Evolutionary conservation across 1,139 yeast genomes (phyloP), one percentile per base, ranked within the genome.

Genomic region (Candida labiduridarum): DNA sequence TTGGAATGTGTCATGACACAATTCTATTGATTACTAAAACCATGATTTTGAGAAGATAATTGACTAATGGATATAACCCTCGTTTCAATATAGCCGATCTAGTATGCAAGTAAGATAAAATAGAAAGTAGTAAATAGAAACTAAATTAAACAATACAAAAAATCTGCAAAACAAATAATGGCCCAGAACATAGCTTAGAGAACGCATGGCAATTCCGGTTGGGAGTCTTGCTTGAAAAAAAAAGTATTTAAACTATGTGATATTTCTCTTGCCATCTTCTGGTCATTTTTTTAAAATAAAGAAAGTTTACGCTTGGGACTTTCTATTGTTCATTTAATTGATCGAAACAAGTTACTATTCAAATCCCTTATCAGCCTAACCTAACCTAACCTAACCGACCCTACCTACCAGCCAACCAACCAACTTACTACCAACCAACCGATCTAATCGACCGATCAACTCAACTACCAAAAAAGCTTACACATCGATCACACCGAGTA

Each of bases 231-330:
- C 9, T 15, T 34, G 38, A 6, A 14, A 10, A 5, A 34, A 36
- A 36, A 36, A 38, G 30, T 38, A 38, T 38, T 38, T 38, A 38
- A 38, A 22, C 15, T 38, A 22, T 22, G 22, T 38, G 16, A 38
- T 19, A 11, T 38, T 36, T 36, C 41, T 36, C 19, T 36, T 16
- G 10, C 14, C 11, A 4, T 34, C 15, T 34, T 34, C 19, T 34
- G 14, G 18, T 34, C 11, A 14, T 34, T 34, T 34, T 34, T 34
- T 31, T 31, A 31, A 31, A n/a, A 31, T 12, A 31, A 31, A 25
- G 29, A 25, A 30, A 2, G 14, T 30, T n/a, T 30, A 30, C 34
- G 14, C 14, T n/a, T 30, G 34, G 34, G 14, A 11, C 7, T 11
- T 30, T 34, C 16, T 14, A 34, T 15, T 31, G 34, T 31, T 31